Evolutionary conservation across 1,284 basidiomycete genomes (phyloP).

Genomic region (Pterulicium gracile): DNA sequence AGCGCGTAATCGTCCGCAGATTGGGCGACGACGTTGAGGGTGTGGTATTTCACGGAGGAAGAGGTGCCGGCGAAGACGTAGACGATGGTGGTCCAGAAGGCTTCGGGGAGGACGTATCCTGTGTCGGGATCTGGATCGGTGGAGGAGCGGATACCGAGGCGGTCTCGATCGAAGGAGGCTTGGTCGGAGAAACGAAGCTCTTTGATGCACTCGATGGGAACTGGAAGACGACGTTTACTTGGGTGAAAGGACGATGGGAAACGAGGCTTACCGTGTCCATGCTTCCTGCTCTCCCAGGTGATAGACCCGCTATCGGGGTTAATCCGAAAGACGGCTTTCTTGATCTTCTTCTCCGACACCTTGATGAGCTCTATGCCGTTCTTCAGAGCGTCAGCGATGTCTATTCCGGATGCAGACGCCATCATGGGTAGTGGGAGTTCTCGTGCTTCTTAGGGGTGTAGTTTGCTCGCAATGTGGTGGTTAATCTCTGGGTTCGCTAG

Average conservation of each 20-base stretch:
- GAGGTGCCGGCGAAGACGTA: conserved; percentile 3
- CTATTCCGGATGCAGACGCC: too few species aligned
- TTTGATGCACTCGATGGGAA: conserved; percentile 58
- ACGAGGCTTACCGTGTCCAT: not conserved
- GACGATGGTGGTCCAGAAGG: not conserved
- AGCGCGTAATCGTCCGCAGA: conserved; percentile 39
- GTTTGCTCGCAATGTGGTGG: too few species aligned
- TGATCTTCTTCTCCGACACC: conserved; percentile 78
- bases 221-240: conserved; percentile 18
- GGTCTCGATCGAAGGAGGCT: conserved; percentile 38
- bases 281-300: not conserved
- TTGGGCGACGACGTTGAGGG: conserved; percentile 57
- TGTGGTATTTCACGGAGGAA: conserved; percentile 20
- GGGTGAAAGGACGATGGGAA: not conserved
- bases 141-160: conserved; percentile 13
- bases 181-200: conserved; percentile 54
- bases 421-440: too few species aligned
- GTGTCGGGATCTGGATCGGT: conserved; percentile 40
- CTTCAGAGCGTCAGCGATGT: not conserved
- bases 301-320: conserved; percentile 42
- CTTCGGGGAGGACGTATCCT: conserved; percentile 33
- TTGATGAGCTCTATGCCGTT: conserved; percentile 57
- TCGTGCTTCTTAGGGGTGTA: too few species aligned
- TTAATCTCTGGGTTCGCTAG: too few species aligned
- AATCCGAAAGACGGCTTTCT: conserved; percentile 63